Percentiles rank a stretch among this genome's conserved stretches.
phyloP scores from a whole-genome alignment of 176 grass and related monocot genomes.

The Raddia distichophylla region DNA sequence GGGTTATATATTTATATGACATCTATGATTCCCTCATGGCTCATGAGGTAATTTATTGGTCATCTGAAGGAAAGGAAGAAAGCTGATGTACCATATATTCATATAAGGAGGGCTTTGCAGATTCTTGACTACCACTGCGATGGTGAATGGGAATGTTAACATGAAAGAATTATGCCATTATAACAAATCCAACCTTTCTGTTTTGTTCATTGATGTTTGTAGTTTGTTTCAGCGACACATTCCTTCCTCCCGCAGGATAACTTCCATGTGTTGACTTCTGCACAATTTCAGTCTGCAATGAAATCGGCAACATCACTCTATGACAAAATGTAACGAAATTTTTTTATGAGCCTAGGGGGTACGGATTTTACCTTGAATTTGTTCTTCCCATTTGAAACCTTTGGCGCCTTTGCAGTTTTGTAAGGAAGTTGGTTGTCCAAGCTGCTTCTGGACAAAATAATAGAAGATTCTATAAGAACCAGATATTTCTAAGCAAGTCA shows the following conservation, averaged over 20 bases:
- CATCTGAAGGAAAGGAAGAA: not conserved
- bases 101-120: not conserved
- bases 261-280: slow-evolving; percentile 27
- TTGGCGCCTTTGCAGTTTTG: too few species aligned
- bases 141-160: not conserved
- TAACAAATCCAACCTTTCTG: slow-evolving; percentile 40
- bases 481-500: slow-evolving; percentile 5
- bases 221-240: not conserved
- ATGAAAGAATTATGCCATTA: not conserved
- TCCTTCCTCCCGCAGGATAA: slow-evolving; percentile 27
- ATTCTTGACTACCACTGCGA: not conserved
- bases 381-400: too few species aligned
- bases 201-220: slow-evolving; percentile 31
- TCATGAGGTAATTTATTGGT: not conserved
- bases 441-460: too few species aligned
- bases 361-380: slow-evolving; percentile 41
- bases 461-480: too few species aligned
- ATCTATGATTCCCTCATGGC: not conserved
- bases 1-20: not conserved
- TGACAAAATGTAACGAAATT: not conserved
- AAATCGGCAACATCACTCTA: not conserved
- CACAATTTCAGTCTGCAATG: slow-evolving; percentile 31
- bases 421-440: too few species aligned
- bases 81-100: not conserved
- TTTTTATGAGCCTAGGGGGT: not conserved